These are phyloP conservation scores for Paramecium octaurelia DNA, from an alignment of 73 alveolate species.

Conservation along the genomic window DNA sequence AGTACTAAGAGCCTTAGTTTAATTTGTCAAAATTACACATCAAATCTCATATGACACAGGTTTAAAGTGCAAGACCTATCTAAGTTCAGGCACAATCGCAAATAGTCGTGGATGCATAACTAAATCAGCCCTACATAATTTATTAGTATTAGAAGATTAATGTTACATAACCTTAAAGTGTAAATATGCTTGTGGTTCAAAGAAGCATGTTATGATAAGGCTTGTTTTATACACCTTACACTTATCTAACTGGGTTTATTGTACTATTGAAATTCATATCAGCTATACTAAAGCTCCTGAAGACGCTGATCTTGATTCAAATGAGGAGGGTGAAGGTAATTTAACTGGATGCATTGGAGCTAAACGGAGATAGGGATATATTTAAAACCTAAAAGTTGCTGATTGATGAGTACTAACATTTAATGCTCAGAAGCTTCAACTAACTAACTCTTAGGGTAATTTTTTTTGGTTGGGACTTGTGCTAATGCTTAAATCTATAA, in stretches of 20 bases:
- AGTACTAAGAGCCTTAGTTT: neutral
- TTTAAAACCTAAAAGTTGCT: neutral
- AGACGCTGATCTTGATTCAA: neutral
- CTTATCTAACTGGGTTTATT: neutral
- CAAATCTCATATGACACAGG: neutral
- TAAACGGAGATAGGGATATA: neutral
- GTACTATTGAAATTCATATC: neutral
- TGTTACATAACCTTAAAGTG: neutral
- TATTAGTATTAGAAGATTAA: neutral
- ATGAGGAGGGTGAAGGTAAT: neutral
- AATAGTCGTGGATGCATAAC: neutral
- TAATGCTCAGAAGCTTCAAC: neutral
- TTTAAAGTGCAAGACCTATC: neutral
- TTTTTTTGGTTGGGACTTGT: conserved; percentile 21
- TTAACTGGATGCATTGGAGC: neutral
- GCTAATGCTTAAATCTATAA: neutral
- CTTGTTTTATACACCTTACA: conserved; percentile 27
- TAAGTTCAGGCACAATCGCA: neutral
- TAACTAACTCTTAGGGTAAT: neutral
- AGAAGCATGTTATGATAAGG: conserved; percentile 13
- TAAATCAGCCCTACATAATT: neutral
- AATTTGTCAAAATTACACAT: neutral
- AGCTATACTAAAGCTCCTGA: neutral
- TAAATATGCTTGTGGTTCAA: neutral
- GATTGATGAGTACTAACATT: neutral